Evolutionary conservation across 2,329 filamentous ascomycete genomes (phyloP).

Genomic region (Raffaelea ambrosiae): DNA sequence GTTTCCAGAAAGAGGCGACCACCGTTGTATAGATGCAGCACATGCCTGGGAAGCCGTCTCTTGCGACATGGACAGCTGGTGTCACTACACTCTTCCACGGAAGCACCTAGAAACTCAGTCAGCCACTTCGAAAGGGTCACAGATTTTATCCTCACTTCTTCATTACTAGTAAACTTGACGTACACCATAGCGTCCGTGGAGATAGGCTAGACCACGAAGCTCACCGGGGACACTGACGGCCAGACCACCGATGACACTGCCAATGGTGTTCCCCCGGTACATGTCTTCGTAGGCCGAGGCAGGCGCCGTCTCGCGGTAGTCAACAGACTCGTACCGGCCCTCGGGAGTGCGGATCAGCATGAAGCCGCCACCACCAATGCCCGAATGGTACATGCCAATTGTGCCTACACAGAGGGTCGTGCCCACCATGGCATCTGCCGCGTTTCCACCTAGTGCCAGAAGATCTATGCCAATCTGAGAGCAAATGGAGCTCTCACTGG

Average conservation of each 20-base stretch:
- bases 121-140: neutral
- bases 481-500: conserved; percentile 61
- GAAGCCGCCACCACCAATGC: conserved; percentile 87
- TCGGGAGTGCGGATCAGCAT: conserved; percentile 66
- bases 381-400: conserved; percentile 68
- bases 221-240: conserved; percentile 66
- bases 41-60: conserved; percentile 55
- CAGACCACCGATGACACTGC: conserved; percentile 64
- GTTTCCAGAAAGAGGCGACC: too few relatives aligned
- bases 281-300: conserved; percentile 75
- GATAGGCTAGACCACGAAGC: conserved; percentile 67
- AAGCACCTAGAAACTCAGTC: conserved; percentile 29
- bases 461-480: conserved; percentile 60
- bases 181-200: conserved; percentile 65
- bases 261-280: conserved; percentile 63
- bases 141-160: too few relatives aligned
- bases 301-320: conserved; percentile 84
- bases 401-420: conserved; percentile 70
- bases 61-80: conserved; percentile 66
- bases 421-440: conserved; percentile 67
- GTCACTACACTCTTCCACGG: conserved; percentile 64
- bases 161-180: conserved; percentile 14
- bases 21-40: neutral
- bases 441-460: conserved; percentile 55
- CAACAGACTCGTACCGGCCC: conserved; percentile 76